Percentiles rank a stretch among this genome's conserved stretches.
Evolutionary conservation across 345 rosid genomes (phyloP).

Genomic region (Linum usitatissimum): DNA sequence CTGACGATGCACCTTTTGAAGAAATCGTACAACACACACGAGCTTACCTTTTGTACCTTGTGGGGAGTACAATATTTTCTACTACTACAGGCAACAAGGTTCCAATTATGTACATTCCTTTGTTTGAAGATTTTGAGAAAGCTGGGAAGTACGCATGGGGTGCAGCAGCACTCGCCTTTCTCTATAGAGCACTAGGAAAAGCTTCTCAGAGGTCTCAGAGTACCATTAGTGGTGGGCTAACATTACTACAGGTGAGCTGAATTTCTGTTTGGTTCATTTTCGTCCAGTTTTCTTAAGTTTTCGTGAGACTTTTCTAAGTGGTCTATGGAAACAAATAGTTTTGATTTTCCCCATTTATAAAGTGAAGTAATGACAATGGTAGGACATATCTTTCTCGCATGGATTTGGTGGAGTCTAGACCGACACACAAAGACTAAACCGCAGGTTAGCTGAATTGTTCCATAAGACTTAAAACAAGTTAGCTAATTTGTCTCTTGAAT

Average conservation of each 20-base stretch:
- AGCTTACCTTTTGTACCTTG: constrained; percentile 5
- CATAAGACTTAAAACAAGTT: background rate
- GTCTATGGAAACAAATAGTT: background rate
- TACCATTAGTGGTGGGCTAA: constrained; percentile 6
- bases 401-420: too few relatives aligned
- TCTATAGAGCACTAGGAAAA: constrained; percentile 4
- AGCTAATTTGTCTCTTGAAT: constrained; percentile 12
- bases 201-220: constrained; percentile 1
- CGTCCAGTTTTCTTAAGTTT: too few relatives aligned
- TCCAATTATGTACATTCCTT: constrained; percentile 1
- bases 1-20: background rate
- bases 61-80: constrained; percentile 6
- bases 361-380: too few relatives aligned
- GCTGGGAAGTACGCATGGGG: constrained; percentile 10
- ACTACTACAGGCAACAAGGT: constrained; percentile 7
- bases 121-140: constrained; percentile 8
- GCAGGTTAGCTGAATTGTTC: too few relatives aligned
- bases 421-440: too few relatives aligned
- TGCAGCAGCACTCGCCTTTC: constrained; percentile 4
- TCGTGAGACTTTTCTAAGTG: too few relatives aligned
- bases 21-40: background rate
- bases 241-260: background rate
- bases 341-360: background rate
- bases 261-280: background rate
- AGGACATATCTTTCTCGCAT: too few relatives aligned